Conservation (phyloP, 2,329 filamentous ascomycete genomes). For the Septoria linicola region DNA sequence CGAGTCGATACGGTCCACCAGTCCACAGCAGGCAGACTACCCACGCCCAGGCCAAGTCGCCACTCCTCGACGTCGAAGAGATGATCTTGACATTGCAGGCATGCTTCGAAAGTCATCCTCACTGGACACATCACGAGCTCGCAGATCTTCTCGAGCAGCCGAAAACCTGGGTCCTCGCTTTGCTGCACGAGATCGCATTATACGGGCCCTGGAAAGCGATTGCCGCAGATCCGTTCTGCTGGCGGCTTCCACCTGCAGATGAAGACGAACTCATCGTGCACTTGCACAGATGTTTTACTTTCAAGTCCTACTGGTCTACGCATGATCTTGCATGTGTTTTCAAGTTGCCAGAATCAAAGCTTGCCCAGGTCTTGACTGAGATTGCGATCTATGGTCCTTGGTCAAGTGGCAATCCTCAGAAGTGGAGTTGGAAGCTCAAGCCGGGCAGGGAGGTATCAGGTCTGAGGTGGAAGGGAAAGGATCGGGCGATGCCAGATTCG, state of each 20-base stretch:
- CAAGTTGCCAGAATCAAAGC: not conserved
- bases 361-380: not conserved
- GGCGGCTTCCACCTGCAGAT: too few species aligned
- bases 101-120: not conserved
- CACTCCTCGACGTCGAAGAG: too few species aligned
- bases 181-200: too few species aligned
- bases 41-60: not conserved
- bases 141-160: not conserved
- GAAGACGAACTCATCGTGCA: too few species aligned
- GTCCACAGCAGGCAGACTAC: not conserved
- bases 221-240: too few species aligned
- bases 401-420: not conserved
- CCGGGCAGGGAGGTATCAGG: not conserved
- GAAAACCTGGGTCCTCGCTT: too few species aligned
- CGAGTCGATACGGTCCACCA: too few species aligned
- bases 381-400: slow-evolving; percentile 2
- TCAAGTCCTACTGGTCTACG: too few species aligned
- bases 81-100: not conserved
- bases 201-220: too few species aligned
- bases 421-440: slow-evolving; percentile 2
- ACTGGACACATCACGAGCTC: not conserved
- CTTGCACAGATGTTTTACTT: too few species aligned
- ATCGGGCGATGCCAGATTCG: too few species aligned
- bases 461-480: not conserved
- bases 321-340: too few species aligned